Evolutionary conservation across 176 grass and related monocot species (phyloP).

Genomic region (Zea luxurians): DNA sequence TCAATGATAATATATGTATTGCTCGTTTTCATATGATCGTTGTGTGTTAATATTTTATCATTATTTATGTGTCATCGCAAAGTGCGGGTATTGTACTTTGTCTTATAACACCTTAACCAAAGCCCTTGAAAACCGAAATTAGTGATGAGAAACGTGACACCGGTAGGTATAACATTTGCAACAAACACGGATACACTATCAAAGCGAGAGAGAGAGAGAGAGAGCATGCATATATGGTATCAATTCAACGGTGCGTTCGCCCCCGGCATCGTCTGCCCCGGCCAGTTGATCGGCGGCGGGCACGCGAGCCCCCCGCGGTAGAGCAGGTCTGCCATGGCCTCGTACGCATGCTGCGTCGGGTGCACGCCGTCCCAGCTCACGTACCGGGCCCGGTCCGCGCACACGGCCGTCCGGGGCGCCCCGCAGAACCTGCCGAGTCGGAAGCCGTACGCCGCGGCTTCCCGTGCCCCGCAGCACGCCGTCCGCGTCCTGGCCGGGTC

Average conservation of each 20-base stretch:
- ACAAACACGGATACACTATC: not conserved
- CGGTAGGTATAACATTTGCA: too few species aligned
- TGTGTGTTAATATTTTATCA: too few species aligned
- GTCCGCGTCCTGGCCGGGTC: constrained; percentile 30
- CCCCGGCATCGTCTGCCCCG: not conserved
- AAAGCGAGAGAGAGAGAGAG: too few species aligned
- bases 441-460: constrained; percentile 47
- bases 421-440: constrained; percentile 45
- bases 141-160: too few species aligned
- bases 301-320: constrained; percentile 23
- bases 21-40: too few species aligned
- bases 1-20: too few species aligned
- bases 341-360: constrained; percentile 66
- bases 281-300: not conserved
- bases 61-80: too few species aligned
- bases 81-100: too few species aligned
- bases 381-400: constrained; percentile 45
- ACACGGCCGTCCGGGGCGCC: constrained; percentile 35
- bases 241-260: not conserved
- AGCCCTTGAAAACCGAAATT: too few species aligned
- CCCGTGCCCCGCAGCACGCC: constrained; percentile 51
- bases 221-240: too few species aligned
- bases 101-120: too few species aligned
- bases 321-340: constrained; percentile 24
- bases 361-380: constrained; percentile 84